These are phyloP conservation scores for Thinopyrum elongatum DNA, from an alignment of 176 grass and related monocot species.

Conservation along the genomic window DNA sequence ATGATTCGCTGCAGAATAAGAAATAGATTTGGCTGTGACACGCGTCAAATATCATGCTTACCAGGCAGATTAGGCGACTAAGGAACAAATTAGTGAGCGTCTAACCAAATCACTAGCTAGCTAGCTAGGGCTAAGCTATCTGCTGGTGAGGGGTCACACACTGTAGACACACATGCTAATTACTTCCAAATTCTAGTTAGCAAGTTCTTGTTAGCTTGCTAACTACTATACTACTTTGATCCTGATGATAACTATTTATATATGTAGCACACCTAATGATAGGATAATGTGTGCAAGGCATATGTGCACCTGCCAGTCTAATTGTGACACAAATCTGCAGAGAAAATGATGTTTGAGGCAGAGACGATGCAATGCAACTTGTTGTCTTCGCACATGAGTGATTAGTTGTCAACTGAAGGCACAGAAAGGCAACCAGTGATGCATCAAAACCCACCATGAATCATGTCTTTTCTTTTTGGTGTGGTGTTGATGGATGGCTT, in stretches of 20 bases:
- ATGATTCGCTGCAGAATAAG: constrained; percentile 7
- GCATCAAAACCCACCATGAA: neutral
- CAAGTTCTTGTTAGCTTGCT: neutral
- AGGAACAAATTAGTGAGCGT: neutral
- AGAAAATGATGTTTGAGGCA: constrained; percentile 13
- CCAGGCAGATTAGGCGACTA: neutral
- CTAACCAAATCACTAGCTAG: neutral
- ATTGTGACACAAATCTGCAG: neutral
- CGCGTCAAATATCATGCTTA: neutral
- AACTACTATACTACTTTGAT: neutral
- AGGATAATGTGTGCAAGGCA: neutral
- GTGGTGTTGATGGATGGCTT: too few species aligned
- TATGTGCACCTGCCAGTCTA: neutral
- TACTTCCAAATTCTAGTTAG: neutral
- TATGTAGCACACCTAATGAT: neutral
- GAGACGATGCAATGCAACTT: neutral
- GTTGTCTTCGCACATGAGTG: neutral
- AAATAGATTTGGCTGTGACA: neutral
- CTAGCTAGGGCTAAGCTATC: neutral
- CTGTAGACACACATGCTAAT: neutral
- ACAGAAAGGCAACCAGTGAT: constrained; percentile 11
- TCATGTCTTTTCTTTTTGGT: neutral
- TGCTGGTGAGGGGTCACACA: constrained; percentile 20
- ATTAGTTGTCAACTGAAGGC: constrained; percentile 3
- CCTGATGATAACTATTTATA: neutral